Base-by-base conservation (phyloP, 2,329 filamentous ascomycete genomes). In the Mycosphaerelloides madeirae region DNA sequence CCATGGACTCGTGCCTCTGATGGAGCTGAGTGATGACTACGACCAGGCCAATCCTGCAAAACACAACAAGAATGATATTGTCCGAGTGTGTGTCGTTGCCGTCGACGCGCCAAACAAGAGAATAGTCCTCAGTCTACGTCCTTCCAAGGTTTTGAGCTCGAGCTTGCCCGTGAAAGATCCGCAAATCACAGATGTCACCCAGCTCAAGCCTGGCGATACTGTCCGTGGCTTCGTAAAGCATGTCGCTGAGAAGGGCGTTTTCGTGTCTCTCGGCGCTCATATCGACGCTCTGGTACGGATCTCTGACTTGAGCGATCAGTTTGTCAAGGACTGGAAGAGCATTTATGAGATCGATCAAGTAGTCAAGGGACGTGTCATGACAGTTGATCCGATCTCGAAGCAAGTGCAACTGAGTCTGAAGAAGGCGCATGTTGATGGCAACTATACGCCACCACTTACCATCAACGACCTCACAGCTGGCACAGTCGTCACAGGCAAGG, bases 301-400 rank as follows among this genome's bases (percentile, higher is more conserved):
- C 41, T 80, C 85, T 8, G 90, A 97, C 64, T 76, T 98, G 12
- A 95, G 90, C 0, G 93, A 98, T 64, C 78, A 80, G 6, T 98
- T 83, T 65, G 71, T 98, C 58, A 97, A 97, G 67, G 87, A 97
- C 49, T 98, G 93, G 93, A 94, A 95, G 70, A 80, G 86, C 29
- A 75, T 83, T 34, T 96, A 91, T 69, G 83, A 93, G 58, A 72
- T 91, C 37, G 88, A 95, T 59, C 89, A 97, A 67, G 76, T 98
- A 5, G 88, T 98, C 42, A 88, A 85, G 66, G 93, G 89, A 40
- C 87, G 91, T 53, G 76, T 98, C 48, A 79, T 85, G 36, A 73
- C 81, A 2, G 78, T 90, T 19, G 85, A 96, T 56, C 59, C 74
- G 5, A 74, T 76, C 29, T 73, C 80, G 19, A 80, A 82, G 45